These are phyloP conservation scores for Gilbertella persicaria DNA, from an alignment of 371 early-diverging fungal species.

Conservation along the genomic window DNA sequence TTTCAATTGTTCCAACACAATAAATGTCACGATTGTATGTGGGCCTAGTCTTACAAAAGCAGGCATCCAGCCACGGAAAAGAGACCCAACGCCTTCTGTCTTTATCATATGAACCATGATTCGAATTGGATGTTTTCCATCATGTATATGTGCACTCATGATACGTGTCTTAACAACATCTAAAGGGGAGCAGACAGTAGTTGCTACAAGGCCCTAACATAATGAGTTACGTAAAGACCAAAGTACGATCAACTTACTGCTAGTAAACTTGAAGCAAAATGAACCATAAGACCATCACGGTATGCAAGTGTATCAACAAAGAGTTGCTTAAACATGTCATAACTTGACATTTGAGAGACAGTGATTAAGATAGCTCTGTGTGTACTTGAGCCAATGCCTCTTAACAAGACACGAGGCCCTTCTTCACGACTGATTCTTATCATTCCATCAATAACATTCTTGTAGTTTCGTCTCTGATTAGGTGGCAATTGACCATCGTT, in stretches of 20 bases:
- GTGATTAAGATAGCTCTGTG: conserved; percentile 70
- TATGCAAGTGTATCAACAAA: conserved; percentile 50
- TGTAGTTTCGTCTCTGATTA: conserved; percentile 61
- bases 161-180: conserved; percentile 78
- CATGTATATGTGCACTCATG: conserved; percentile 53
- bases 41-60: conserved; percentile 67
- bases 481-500: conserved; percentile 70
- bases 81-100: conserved; percentile 62
- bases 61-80: conserved; percentile 79
- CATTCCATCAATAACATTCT: conserved; percentile 69
- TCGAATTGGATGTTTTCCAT: conserved; percentile 31
- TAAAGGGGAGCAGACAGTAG: conserved; percentile 65
- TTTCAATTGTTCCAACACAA: conserved; percentile 65
- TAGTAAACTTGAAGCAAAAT: conserved; percentile 65
- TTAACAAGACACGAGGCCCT: conserved; percentile 53
- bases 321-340: conserved; percentile 62
- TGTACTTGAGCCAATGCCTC: conserved; percentile 66
- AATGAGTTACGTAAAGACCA: too few relatives aligned
- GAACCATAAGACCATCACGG: conserved; percentile 57
- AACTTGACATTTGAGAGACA: conserved; percentile 65
- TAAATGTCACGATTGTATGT: conserved; percentile 71
- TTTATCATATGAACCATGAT: conserved; percentile 57
- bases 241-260: conserved; percentile 46
- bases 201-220: conserved; percentile 63
- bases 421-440: conserved; percentile 65